Percentiles rank a stretch among this genome's conserved stretches.
phyloP scores from a whole-genome alignment of 306 rosid species.

The Casuarina cunninghamiana region DNA sequence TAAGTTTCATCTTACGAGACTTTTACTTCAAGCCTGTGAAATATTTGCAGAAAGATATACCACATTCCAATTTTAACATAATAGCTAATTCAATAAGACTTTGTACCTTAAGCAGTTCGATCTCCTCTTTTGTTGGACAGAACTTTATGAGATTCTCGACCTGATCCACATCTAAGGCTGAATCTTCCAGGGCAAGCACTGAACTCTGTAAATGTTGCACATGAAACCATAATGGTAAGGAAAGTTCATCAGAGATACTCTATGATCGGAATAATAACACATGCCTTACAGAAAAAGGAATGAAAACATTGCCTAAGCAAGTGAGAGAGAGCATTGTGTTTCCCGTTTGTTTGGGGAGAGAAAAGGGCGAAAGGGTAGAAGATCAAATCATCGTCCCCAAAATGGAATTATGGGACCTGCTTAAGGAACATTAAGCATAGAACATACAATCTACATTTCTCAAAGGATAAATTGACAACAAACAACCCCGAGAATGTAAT shows the following conservation, averaged over 20 bases:
- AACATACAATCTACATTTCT: neutral
- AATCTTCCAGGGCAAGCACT: slow-evolving; percentile 78
- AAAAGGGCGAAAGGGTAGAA: neutral
- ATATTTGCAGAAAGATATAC: neutral
- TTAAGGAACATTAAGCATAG: neutral
- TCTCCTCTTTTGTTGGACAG: slow-evolving; percentile 94
- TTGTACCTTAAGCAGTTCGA: slow-evolving; percentile 81
- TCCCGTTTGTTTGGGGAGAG: neutral
- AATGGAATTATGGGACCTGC: neutral
- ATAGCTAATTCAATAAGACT: slow-evolving; percentile 7
- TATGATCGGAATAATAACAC: neutral
- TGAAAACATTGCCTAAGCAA: neutral
- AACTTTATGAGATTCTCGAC: slow-evolving; percentile 91
- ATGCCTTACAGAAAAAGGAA: neutral
- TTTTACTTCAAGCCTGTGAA: neutral
- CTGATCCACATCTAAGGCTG: slow-evolving; percentile 73
- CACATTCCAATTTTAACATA: slow-evolving; percentile 20
- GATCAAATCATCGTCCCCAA: neutral
- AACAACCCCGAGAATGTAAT: neutral
- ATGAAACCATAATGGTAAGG: slow-evolving; percentile 15
- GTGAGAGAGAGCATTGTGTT: neutral
- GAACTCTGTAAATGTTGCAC: slow-evolving; percentile 53
- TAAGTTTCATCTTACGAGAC: slow-evolving; percentile 11
- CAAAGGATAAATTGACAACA: neutral
- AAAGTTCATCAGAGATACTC: neutral